phyloP scores from a whole-genome alignment of 2,329 filamentous ascomycete genomes.

The Aspergillus costaricaensis region DNA sequence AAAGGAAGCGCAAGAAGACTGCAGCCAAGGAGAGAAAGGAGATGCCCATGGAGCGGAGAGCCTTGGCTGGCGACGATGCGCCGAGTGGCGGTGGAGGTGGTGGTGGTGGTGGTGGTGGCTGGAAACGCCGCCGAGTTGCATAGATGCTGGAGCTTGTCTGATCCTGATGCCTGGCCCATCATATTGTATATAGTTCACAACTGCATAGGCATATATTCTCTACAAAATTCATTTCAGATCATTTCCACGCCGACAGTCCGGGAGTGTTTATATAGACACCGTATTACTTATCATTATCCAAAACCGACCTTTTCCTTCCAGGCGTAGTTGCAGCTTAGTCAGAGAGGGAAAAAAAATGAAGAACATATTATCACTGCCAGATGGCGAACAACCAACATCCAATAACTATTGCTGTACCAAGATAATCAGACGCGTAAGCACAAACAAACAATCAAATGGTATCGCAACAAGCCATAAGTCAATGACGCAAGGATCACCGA shows the following conservation, averaged over 20 bases:
- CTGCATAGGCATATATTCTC: background rate
- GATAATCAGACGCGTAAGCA: constrained; percentile 11
- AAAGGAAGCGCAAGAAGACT: constrained; percentile 86
- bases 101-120: constrained; percentile 23
- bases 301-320: constrained; percentile 10
- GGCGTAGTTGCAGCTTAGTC: constrained; percentile 7
- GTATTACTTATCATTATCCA: constrained; percentile 22
- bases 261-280: constrained; percentile 4
- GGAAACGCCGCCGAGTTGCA: constrained; percentile 32
- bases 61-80: constrained; percentile 29
- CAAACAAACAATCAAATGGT: constrained; percentile 21
- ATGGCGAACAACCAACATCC: constrained; percentile 9
- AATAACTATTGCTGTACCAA: constrained; percentile 14
- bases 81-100: constrained; percentile 24
- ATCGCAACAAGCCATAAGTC: constrained; percentile 20
- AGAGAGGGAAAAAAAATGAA: constrained; percentile 4
- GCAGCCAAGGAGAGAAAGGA: constrained; percentile 80
- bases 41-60: constrained; percentile 60
- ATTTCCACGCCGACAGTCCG: background rate
- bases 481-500: constrained; percentile 13
- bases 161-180: background rate
- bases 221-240: background rate
- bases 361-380: constrained; percentile 7
- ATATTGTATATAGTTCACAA: constrained; percentile 1
- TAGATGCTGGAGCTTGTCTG: constrained; percentile 17